Evolutionary conservation across 2,329 filamentous ascomycete species (phyloP).

Genomic region (Fusarium sp.): DNA sequence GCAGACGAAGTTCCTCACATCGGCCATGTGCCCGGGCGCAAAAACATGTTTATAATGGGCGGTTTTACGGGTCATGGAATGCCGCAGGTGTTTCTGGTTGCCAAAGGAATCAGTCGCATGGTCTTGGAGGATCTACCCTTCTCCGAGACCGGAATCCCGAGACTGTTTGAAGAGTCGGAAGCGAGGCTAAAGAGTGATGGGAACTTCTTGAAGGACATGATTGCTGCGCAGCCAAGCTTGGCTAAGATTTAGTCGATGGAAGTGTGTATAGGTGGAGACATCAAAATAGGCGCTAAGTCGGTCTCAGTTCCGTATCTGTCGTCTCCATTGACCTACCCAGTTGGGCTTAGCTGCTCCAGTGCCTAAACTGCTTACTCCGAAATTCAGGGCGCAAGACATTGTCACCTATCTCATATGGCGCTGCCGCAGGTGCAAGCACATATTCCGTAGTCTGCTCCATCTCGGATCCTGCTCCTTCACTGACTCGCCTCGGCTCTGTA

Average conservation of each 20-base stretch:
- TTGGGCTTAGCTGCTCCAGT: not conserved
- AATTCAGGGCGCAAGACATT: not conserved
- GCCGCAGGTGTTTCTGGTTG: constrained; percentile 54
- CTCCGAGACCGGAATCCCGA: not conserved
- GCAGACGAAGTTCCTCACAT: not conserved
- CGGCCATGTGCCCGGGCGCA: not conserved
- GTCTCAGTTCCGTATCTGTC: not conserved
- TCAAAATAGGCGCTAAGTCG: accelerated
- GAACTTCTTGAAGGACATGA: not conserved
- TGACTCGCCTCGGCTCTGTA: not conserved
- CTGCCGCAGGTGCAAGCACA: accelerated
- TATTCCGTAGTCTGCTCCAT: not conserved
- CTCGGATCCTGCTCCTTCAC: not conserved
- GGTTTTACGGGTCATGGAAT: constrained; percentile 53
- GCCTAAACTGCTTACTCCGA: not conserved
- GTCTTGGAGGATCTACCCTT: not conserved
- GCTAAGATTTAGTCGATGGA: not conserved
- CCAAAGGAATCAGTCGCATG: not conserved
- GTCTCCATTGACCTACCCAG: not conserved
- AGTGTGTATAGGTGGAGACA: not conserved
- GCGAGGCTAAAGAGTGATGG: not conserved
- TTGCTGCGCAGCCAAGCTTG: not conserved
- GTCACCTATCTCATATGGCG: not conserved
- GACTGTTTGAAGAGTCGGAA: not conserved
- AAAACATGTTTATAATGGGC: constrained; percentile 54